Base-by-base conservation (phyloP, 257 asterid genomes). In the Solanum acaule region DNA sequence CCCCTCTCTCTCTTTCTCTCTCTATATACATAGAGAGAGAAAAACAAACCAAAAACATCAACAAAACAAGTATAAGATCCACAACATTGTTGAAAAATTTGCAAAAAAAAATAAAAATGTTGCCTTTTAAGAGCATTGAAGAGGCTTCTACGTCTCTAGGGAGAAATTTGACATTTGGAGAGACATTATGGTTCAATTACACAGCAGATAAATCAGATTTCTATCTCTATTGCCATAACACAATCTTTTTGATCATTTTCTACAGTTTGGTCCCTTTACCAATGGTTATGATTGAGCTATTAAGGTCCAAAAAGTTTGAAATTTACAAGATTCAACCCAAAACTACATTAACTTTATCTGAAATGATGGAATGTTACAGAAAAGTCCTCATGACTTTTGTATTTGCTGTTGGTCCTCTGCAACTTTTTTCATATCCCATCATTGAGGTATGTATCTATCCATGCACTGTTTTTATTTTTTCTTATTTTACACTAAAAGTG, bases 291-390 rank as follows among this genome's bases (percentile, higher is more conserved):
- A 29, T 91, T 9, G 96, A 95, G 90, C 91, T 93, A 40, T 0
- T 92, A 46, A 87, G 91, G 83, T 92, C 95, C 20, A 85, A 87
- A 34, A 93, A 90, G 87, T 89, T 92, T 3, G 93, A 90, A 4
- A 37, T 38, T 22, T 94, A 86, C 94, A 95, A 95, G 93, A 89
- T 94, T 91, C 98, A 95, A 91, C 96, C 96, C 34, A 93, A 90
- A 35, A 38, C 88, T 65, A 91, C 87, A 12, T 92, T 92, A 71
- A 91, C 98, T 7, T 88, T 91, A 16, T 38, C 92, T 8, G 92
- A 92, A 31, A 93, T 95, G 95, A 56, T 91, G 83, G 77, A 90
- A 34, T 95, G 98, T 85, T 94, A 93, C 78, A 90, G 15, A 15
- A 95, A 92, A 89, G 95, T 93, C 33, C 3, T 94, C 87, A 0